Evolutionary conservation across 2,329 filamentous ascomycete genomes (phyloP).

Genomic region (Diaporthe vexans): DNA sequence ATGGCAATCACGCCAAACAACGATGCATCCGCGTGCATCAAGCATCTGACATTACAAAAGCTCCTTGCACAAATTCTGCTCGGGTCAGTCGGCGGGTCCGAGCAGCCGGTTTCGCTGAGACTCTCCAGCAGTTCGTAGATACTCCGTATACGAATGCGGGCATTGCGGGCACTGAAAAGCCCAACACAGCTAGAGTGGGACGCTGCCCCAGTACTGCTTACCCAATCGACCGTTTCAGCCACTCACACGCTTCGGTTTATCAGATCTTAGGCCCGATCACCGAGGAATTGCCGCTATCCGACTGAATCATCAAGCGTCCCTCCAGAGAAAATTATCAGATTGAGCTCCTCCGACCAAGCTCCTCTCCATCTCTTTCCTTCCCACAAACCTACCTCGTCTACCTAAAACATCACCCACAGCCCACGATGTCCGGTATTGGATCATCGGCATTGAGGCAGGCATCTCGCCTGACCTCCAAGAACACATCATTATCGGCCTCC

Average conservation of each 20-base stretch:
- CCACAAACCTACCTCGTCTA: background rate
- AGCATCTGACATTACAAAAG: background rate
- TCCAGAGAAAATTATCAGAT: constrained; percentile 38
- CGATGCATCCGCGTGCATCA: background rate
- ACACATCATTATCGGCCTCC: constrained; percentile 54
- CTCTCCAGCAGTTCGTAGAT: background rate
- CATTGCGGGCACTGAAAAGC: constrained; percentile 7
- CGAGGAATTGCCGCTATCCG: constrained; percentile 15
- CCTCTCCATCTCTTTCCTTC: constrained; percentile 39
- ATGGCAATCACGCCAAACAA: background rate
- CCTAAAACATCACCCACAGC: background rate
- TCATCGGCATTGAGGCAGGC: constrained; percentile 82
- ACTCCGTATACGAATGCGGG: constrained; percentile 8
- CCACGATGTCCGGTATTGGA: constrained; percentile 75
- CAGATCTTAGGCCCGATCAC: constrained; percentile 27
- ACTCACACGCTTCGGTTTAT: constrained; percentile 5
- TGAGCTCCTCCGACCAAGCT: background rate
- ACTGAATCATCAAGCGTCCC: constrained; percentile 34
- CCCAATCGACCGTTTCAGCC: background rate
- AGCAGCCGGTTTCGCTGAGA: constrained; percentile 9
- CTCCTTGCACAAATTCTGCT: background rate
- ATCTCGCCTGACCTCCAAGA: constrained; percentile 67
- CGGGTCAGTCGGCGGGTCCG: background rate
- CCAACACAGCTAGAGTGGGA: constrained; percentile 13
- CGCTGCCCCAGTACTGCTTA: background rate